Base-by-base conservation (phyloP, 2,329 filamentous ascomycete genomes). In the Raffaelea arxii region DNA sequence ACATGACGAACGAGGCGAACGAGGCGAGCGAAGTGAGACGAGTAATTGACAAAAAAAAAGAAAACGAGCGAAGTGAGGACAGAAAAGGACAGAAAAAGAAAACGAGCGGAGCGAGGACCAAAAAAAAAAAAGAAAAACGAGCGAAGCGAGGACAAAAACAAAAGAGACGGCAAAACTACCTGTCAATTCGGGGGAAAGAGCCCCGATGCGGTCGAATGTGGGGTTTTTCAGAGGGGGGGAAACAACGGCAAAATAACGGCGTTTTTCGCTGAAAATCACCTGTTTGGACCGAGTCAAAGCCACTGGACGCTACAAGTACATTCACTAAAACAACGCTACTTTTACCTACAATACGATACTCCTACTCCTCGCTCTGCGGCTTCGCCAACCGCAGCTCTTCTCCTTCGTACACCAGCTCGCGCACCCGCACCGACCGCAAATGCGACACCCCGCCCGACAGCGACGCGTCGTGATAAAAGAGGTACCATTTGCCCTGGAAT, bases 391-490 rank as follows among this genome's bases (percentile, higher is more conserved):
- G 6, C 7, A 68, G 62, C 0, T 82, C 84, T 32, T 80, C 70
- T 9, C 66, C 68, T 59, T 86, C 78, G 60, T 88, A 86, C 36
- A 81, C 78, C 50, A 89, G 79, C 71, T 89, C 84, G 65, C 77
- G 75, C 49, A 83, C 77, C 72, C 88, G 87, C 35, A 88, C 84
- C 53, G 75, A 80, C 49, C 85, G 67, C 63, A 90, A 59, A 60
- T 90, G 84, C 57, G 82, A 78, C 44, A 84, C 77, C 0, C 83
- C 83, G 16, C 72, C 70, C 46, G 80, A 84, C 47, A 87, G 60
- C 58, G 78, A 76, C 49, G 79, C 79, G 65, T 89, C 85, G 59
- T 89, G 85, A 60, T 88, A 80, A 61, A 89, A 89, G 47, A 90
- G 60, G 63, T 78, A 89, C 77, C 84, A 88, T 53, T 72, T 75